These are phyloP conservation scores for Abrus precatorius DNA, from an alignment of 306 rosid genomes.

Conservation along the genomic window DNA sequence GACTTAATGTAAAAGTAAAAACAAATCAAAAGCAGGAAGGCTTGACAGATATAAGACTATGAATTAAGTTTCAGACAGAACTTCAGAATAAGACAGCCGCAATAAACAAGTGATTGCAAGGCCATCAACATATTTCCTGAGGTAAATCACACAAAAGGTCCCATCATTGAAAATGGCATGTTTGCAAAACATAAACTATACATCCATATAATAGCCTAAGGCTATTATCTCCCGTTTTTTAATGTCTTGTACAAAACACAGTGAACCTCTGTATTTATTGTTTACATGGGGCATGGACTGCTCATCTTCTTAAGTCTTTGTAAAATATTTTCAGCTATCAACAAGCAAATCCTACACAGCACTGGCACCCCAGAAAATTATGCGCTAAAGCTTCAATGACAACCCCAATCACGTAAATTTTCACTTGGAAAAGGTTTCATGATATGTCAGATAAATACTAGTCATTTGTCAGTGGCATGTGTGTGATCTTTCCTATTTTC, in stretches of 20 bases:
- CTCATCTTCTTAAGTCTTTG: not conserved
- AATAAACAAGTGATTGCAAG: slow-evolving; percentile 12
- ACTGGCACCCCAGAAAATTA: not conserved
- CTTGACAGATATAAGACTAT: not conserved
- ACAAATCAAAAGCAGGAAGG: not conserved
- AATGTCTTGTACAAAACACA: slow-evolving; percentile 2
- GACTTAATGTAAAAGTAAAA: slow-evolving; percentile 2
- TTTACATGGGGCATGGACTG: not conserved
- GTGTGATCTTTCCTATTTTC: slow-evolving; percentile 17
- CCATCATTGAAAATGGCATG: slow-evolving; percentile 4
- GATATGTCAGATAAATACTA: not conserved
- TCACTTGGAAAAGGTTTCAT: not conserved
- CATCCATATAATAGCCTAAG: not conserved
- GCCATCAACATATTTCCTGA: not conserved
- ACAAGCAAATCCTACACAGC: slow-evolving; percentile 12
- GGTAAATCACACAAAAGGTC: not conserved
- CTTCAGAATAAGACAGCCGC: not conserved
- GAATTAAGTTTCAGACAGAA: not conserved
- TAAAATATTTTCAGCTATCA: slow-evolving; percentile 10
- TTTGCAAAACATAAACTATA: slow-evolving; percentile 14
- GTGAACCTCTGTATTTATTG: not conserved
- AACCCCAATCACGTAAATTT: not conserved
- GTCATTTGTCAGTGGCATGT: slow-evolving; percentile 1
- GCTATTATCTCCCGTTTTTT: not conserved
- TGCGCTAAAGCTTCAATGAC: not conserved